Base-by-base conservation (phyloP, 306 rosid species). In the Cucurbita pepo region DNA sequence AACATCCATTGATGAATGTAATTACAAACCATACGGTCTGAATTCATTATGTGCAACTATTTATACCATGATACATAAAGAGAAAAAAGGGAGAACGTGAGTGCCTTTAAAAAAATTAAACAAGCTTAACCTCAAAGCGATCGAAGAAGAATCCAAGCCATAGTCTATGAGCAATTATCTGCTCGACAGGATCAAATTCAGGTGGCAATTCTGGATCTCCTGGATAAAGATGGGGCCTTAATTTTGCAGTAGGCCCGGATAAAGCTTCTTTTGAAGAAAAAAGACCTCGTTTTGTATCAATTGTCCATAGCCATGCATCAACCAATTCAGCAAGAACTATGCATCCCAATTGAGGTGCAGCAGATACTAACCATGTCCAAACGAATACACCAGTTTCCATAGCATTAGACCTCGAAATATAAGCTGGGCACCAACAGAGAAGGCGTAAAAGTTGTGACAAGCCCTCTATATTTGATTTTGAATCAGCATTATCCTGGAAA, bases 311-410 rank as follows among this genome's bases (percentile, higher is more conserved):
- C 98, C 98, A 94, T 65, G 98, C 98, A 82, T 93, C 98, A 76
- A 93, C 96, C 82, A 94, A 96, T 86, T 94, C 98, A 0, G 98
- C 91, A 87, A 93, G 98, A 75, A 94, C 91, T 13, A 89, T 84
- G 77, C 92, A 82, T 56, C 98, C 98, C 81, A 93, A 80, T 77
- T 90, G 88, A 38, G 98, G 98, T 10, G 98, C 97, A 78, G 98
- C 97, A 86, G 98, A 94, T 82, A 94, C 98, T 83, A 94, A 82
- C 98, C 98, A 94, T 13, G 98, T 90, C 98, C 98, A 94, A 74
- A 90, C 82, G 81, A 88, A 94, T 84, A 94, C 87, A 77, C 97
- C 97, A 54, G 97, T 90, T 87, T 94, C 98, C 90, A 94, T 90
- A 77, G 97, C 90, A 69, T 90, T 89, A 56, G 88, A 87, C 3